Conservation (phyloP, 2,329 filamentous ascomycete species). For the Alternaria ethzedia region DNA sequence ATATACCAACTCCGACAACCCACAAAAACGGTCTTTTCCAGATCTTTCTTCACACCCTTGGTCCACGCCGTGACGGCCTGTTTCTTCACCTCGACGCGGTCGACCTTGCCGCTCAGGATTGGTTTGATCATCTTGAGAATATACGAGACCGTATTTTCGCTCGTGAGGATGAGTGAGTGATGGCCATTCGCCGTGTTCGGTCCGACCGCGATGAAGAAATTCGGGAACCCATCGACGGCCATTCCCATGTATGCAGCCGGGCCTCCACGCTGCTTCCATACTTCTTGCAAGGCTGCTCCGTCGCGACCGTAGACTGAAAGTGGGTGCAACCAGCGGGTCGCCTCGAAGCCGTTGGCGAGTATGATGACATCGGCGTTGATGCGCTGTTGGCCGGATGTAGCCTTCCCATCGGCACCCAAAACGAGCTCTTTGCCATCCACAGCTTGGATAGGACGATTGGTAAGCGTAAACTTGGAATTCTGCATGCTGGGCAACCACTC, state of each 20-base stretch:
- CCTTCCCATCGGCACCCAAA: neutral
- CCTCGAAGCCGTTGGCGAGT: neutral
- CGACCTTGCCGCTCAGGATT: neutral
- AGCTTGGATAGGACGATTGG: neutral
- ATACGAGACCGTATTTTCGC: neutral
- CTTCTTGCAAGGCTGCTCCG: neutral
- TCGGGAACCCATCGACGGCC: neutral
- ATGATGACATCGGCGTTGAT: neutral
- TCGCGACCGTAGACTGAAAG: neutral
- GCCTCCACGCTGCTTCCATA: neutral
- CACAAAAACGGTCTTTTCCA: neutral
- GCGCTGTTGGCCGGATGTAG: neutral
- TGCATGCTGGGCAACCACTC: conserved; percentile 14
- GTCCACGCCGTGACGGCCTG: neutral
- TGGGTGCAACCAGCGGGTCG: neutral
- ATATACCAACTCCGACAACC: neutral
- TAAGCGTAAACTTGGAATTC: conserved; percentile 4
- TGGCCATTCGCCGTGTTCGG: neutral
- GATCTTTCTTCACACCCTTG: neutral
- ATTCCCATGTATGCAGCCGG: neutral
- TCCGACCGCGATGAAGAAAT: neutral
- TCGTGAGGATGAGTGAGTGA: neutral
- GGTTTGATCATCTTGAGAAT: neutral
- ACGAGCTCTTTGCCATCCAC: neutral
- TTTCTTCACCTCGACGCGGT: neutral